A percentile compares a stretch with the other conserved stretches of the same genome.
Evolutionary conservation across 1,284 basidiomycete species (phyloP).

Genomic region (Trametes sp.): DNA sequence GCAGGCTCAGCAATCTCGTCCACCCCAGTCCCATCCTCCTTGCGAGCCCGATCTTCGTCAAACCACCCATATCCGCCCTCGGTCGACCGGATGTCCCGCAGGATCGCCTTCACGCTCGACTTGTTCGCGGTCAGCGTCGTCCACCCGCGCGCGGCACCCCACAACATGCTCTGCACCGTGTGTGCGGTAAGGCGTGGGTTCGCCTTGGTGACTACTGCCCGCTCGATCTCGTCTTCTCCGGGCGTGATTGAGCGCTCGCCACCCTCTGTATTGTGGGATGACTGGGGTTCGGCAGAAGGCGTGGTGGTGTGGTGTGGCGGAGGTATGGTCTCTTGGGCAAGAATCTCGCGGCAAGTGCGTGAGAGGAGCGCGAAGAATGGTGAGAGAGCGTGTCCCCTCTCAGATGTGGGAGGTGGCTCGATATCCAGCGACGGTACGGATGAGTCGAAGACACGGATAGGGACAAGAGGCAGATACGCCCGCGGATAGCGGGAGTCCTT

Average conservation of each 20-base stretch:
- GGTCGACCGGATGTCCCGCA: constrained; percentile 59
- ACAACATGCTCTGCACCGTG: constrained; percentile 72
- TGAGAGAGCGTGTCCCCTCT: constrained; percentile 15
- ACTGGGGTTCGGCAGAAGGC: background rate
- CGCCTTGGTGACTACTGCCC: constrained; percentile 59
- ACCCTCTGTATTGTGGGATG: background rate
- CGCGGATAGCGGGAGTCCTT: constrained; percentile 62
- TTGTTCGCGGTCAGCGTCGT: constrained; percentile 85
- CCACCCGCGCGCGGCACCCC: constrained; percentile 75
- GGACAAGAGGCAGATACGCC: constrained; percentile 60
- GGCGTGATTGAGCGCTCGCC: background rate
- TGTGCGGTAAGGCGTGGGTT: constrained; percentile 71
- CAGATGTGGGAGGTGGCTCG: constrained; percentile 1
- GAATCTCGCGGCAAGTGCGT: constrained; percentile 58
- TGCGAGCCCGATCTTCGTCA: constrained; percentile 9
- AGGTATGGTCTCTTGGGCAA: constrained; percentile 52
- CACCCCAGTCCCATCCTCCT: constrained; percentile 21
- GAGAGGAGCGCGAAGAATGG: constrained; percentile 56
- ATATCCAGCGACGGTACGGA: constrained; percentile 30
- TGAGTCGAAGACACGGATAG: constrained; percentile 57
- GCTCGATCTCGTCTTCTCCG: constrained; percentile 49
- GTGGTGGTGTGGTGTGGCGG: constrained; percentile 39
- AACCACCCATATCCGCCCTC: constrained; percentile 41
- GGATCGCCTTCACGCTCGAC: constrained; percentile 76
- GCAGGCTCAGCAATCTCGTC: constrained; percentile 45